A percentile compares a stretch with the other conserved stretches of the same genome.
Conservation (phyloP, 768 basidiomycete species). For the Hirschioporus abietinus region DNA sequence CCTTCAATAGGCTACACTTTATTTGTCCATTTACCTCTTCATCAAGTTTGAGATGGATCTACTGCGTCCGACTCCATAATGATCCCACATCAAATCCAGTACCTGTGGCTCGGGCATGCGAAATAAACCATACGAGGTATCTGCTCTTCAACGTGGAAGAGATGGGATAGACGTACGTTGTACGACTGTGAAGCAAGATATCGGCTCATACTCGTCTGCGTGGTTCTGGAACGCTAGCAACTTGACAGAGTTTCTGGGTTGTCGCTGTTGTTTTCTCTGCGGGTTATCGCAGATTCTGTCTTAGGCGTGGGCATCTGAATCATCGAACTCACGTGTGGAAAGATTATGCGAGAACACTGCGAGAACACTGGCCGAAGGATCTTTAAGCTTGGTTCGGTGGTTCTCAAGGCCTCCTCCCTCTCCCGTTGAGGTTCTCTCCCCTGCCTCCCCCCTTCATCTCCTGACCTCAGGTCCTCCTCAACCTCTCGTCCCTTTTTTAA, state of each 20-base stretch:
- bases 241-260: neutral
- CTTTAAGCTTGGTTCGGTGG: neutral
- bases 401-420: neutral
- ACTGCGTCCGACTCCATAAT: neutral
- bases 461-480: neutral
- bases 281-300: neutral
- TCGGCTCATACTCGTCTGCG: neutral
- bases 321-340: neutral
- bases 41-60: neutral
- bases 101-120: neutral
- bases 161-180: neutral
- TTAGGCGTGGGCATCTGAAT: neutral
- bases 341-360: constrained; percentile 1
- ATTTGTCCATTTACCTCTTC: neutral
- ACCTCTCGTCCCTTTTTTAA: constrained; percentile 6
- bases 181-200: neutral
- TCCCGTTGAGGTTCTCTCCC: neutral
- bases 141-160: neutral
- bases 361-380: neutral
- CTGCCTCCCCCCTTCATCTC: neutral
- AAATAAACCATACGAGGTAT: neutral
- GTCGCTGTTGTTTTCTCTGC: neutral
- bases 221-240: neutral
- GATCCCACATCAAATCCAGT: neutral
- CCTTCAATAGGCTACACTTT: neutral